A percentile compares a stretch with the other conserved stretches of the same genome.
Conservation (phyloP, 805 yeast genomes). For the Yarrowia deformans region DNA sequence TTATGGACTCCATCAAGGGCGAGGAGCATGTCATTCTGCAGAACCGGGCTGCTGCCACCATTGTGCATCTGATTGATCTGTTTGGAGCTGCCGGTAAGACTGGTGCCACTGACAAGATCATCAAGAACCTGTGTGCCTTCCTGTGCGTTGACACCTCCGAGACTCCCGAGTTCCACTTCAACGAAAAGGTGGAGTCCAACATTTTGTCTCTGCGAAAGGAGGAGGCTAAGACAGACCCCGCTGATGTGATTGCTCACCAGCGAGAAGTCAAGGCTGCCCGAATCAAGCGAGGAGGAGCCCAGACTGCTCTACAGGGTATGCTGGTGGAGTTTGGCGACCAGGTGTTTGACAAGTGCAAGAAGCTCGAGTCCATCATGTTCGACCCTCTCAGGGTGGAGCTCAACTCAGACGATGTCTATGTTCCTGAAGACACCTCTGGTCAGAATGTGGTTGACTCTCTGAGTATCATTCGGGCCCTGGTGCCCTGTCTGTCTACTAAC, state of each 20-base stretch:
- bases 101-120: constrained; percentile 86
- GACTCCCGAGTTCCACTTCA: constrained; percentile 87
- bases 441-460: constrained; percentile 85
- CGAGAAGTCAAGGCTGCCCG: constrained; percentile 74
- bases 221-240: constrained; percentile 68
- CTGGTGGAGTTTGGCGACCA: constrained; percentile 60
- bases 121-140: constrained; percentile 89
- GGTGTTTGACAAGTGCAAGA: constrained; percentile 69
- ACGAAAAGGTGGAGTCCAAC: constrained; percentile 59
- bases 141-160: constrained; percentile 94
- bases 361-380: constrained; percentile 68
- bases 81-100: constrained; percentile 64
- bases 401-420: constrained; percentile 46
- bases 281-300: constrained; percentile 85
- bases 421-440: constrained; percentile 60
- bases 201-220: constrained; percentile 82
- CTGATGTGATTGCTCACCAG: constrained; percentile 66
- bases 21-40: constrained; percentile 76
- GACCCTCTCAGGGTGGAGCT: constrained; percentile 43
- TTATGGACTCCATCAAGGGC: constrained; percentile 89
- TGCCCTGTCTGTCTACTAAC: constrained; percentile 63
- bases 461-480: constrained; percentile 78
- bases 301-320: constrained; percentile 68
- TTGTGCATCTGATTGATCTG: constrained; percentile 67
- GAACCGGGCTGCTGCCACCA: constrained; percentile 69